phyloP scores from a whole-genome alignment of 2,329 filamentous ascomycete species.

The Hawksworthiomyces lignivorus region DNA sequence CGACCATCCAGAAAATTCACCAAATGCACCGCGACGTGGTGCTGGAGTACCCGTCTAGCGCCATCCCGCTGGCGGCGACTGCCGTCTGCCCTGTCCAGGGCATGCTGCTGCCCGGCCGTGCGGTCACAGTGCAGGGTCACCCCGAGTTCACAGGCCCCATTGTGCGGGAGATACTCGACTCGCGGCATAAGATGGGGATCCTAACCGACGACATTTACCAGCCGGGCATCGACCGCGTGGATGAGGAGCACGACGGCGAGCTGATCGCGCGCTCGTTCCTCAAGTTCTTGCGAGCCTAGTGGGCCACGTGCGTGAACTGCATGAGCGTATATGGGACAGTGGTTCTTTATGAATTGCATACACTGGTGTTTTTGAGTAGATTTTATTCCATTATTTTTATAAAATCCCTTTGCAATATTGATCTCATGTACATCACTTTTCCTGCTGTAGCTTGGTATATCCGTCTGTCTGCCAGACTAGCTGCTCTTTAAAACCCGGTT shows the following conservation, averaged over 20 bases:
- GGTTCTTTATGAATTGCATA: too few relatives aligned
- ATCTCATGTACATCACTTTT: too few relatives aligned
- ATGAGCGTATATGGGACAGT: too few relatives aligned
- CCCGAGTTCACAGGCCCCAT: conserved; percentile 74
- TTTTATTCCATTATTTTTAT: too few relatives aligned
- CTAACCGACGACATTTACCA: conserved; percentile 62
- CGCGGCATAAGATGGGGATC: conserved; percentile 57
- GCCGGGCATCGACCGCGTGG: conserved; percentile 60
- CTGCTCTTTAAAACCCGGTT: too few relatives aligned
- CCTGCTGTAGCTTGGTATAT: too few relatives aligned
- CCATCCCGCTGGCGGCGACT: conserved; percentile 57
- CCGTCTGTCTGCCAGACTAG: too few relatives aligned
- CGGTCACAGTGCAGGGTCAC: conserved; percentile 78
- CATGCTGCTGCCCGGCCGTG: conserved; percentile 59
- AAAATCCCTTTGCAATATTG: too few relatives aligned
- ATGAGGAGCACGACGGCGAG: conserved; percentile 70
- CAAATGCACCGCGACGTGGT: conserved; percentile 85
- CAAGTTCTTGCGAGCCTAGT: conserved; percentile 54
- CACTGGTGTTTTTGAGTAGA: too few relatives aligned
- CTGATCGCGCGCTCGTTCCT: conserved; percentile 66
- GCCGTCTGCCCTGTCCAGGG: conserved; percentile 67
- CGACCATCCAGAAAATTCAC: conserved; percentile 51
- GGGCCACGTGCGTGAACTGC: too few relatives aligned
- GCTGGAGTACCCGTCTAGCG: conserved; percentile 51
- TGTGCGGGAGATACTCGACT: conserved; percentile 57